A percentile compares a stretch with the other conserved stretches of the same genome.
These are phyloP conservation scores for Ogataea sp. DNA, from an alignment of 805 yeast species.

Conservation along the genomic window DNA sequence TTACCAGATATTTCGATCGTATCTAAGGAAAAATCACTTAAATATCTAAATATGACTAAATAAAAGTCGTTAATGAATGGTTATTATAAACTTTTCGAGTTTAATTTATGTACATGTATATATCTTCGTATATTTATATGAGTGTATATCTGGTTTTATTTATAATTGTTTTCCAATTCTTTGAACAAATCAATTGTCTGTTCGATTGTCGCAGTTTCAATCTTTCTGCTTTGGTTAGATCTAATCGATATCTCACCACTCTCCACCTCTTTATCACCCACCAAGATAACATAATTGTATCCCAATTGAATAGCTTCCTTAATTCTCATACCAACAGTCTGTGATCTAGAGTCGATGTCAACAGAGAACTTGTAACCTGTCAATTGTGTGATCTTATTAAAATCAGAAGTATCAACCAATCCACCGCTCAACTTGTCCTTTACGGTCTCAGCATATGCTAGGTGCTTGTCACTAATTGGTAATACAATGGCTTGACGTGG, in stretches of 20 bases:
- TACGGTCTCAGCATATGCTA: conserved; percentile 43
- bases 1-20: conserved; percentile 14
- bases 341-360: conserved; percentile 68
- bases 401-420: conserved; percentile 15
- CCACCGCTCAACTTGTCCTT: conserved; percentile 42
- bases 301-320: conserved; percentile 71
- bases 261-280: conserved; percentile 80
- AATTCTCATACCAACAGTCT: conserved; percentile 73
- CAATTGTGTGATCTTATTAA: conserved; percentile 41
- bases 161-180: conserved; percentile 40
- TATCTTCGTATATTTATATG: too few relatives aligned
- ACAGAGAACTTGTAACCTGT: conserved; percentile 57
- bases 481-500: conserved; percentile 85
- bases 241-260: conserved; percentile 56
- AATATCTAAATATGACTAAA: too few relatives aligned
- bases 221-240: conserved; percentile 39
- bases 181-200: conserved; percentile 48
- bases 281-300: conserved; percentile 70
- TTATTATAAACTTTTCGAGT: too few relatives aligned
- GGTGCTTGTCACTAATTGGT: conserved; percentile 65
- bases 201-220: conserved; percentile 35
- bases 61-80: too few relatives aligned
- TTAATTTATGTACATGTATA: too few relatives aligned
- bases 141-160: too few relatives aligned
- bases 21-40: conserved; percentile 11